A percentile compares a stretch with the other conserved stretches of the same genome.
Conservation (phyloP, 1,284 basidiomycete species). For the Marasmius tenuissimus region DNA sequence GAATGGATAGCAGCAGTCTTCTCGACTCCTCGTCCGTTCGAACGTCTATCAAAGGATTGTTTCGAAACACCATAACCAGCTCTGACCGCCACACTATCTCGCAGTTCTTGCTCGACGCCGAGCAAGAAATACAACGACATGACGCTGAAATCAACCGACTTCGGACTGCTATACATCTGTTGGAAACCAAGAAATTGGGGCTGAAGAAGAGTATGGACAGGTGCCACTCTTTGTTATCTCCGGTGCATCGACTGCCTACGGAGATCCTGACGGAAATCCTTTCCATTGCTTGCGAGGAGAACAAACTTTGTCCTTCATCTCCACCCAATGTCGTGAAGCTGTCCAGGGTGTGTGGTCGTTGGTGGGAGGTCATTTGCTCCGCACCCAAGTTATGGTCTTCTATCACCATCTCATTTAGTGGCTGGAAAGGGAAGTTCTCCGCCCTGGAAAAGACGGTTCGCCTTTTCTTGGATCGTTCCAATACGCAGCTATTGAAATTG, state of each 20-base stretch:
- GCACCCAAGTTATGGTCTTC: no score
- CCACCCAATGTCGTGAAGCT: no score
- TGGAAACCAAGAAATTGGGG: neutral
- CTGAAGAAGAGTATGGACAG: neutral
- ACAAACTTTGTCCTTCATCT: no score
- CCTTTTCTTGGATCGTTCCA: no score
- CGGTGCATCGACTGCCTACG: neutral
- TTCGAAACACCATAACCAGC: neutral
- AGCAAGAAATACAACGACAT: neutral
- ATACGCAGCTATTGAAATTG: no score
- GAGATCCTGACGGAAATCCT: neutral
- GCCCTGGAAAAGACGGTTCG: no score
- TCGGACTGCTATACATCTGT: neutral
- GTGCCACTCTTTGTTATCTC: neutral
- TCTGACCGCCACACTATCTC: neutral
- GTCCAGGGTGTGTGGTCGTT: no score
- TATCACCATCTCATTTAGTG: no score
- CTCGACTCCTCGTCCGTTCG: no score
- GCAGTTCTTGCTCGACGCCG: neutral
- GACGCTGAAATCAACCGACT: neutral
- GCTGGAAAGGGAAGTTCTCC: no score
- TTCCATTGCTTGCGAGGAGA: neutral
- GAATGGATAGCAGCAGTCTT: no score
- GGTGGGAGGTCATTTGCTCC: no score
- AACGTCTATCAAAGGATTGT: neutral